Evolutionary conservation across 441 rosid genomes (phyloP), one percentile per base, ranked within the genome.

Genomic region (Populus hybrid): DNA sequence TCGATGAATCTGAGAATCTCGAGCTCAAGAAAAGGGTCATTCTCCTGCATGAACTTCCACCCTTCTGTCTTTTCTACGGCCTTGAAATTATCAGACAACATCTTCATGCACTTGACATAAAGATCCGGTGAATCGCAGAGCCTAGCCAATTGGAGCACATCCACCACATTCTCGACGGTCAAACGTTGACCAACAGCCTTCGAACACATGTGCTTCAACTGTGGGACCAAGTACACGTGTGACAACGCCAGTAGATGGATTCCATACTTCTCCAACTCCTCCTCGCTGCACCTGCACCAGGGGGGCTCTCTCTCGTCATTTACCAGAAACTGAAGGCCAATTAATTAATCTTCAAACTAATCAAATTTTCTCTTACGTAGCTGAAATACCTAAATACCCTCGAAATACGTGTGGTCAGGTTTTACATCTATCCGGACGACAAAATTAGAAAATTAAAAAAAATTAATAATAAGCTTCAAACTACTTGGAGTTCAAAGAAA

Each of bases 121-220:
- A 94, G 90, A 72, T 90, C 95, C 0, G 98, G 90, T 11, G 98
- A 97, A 71, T 93, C 93, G 78, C 94, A 94, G 65, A 94, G 93
- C 74, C 92, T 80, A 59, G 93, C 90, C 34, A 94, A 85, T 80
- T 93, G 94, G 9, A 94, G 94, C 38, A 91, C 83, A 66, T 94
- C 98, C 63, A 93, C 92, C 66, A 88, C 94, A 73, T 83, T 94
- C 72, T 91, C 98, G 0, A 67, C 63, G 64, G 89, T 91, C 85
- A 94, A 66, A 76, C 87, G 83, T 50, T 84, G 75, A 18, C 82
- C 78, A 7, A 94, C 75, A n/a, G 86, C 86, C 80, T 78, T 89
- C 5, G 81, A 75, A 81, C 95, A 91, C 34, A 78, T 81, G 82
- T 90, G 92, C 83, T 94, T 94, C 81, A 94, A 84, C 70, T 83